phyloP scores from a whole-genome alignment of 2,329 filamentous ascomycete genomes.

The Monosporascus sp. region DNA sequence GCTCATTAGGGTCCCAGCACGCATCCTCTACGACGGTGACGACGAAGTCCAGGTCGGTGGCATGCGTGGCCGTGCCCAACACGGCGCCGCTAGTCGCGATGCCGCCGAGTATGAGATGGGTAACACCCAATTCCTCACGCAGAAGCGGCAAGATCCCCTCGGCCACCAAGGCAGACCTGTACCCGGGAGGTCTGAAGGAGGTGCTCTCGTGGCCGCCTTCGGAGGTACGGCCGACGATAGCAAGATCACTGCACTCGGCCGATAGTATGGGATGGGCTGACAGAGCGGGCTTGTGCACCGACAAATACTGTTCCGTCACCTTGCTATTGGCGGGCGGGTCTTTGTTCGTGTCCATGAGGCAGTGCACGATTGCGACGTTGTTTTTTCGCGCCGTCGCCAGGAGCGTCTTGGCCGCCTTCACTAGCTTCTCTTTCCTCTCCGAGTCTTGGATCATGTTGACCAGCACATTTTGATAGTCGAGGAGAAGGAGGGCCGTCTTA shows the following conservation, averaged over 20 bases:
- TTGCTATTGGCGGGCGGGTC: conserved; percentile 6
- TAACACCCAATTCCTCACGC: background rate
- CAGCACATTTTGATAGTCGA: conserved; percentile 7
- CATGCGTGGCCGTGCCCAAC: conserved; percentile 3
- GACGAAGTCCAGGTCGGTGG: conserved; percentile 6
- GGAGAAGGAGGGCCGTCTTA: conserved; percentile 10
- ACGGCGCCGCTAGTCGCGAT: conserved; percentile 6
- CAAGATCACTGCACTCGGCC: conserved; percentile 2
- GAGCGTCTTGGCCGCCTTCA: conserved; percentile 3
- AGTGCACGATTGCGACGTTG: conserved; percentile 8
- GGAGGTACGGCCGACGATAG: background rate
- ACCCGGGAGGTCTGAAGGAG: background rate
- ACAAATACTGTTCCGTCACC: conserved; percentile 2
- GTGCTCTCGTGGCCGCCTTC: conserved; percentile 1
- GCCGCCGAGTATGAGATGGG: conserved; percentile 5
- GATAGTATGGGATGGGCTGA: background rate
- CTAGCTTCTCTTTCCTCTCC: conserved; percentile 2
- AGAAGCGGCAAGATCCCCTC: conserved; percentile 6
- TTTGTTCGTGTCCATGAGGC: conserved; percentile 4
- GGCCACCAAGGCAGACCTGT: conserved; percentile 3
- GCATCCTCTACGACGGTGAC: conserved; percentile 7
- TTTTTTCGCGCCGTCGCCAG: conserved; percentile 3
- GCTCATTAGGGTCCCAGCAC: conserved; percentile 6
- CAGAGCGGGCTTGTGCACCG: conserved; percentile 1
- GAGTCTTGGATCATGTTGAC: conserved; percentile 2